Evolutionary conservation across 164 flowering plant genomes (phyloP), one percentile per base, ranked within the genome.

Genomic region (Umbellularia californica): DNA sequence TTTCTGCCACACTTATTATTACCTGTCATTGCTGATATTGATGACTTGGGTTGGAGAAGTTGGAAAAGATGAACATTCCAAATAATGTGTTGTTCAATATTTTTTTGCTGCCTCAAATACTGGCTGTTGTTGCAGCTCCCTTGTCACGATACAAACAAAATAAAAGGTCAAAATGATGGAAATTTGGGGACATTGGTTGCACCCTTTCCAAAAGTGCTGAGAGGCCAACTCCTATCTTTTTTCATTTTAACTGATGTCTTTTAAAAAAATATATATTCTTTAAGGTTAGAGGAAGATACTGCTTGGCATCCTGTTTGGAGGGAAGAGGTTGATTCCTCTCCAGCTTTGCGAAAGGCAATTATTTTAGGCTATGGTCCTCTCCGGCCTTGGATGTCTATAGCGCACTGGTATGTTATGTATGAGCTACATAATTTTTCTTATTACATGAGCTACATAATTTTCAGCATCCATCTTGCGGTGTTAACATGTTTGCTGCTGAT

Each of bases 321-420:
- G 79, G 87, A 87, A 70, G 89, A 93, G 77, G 82, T 95, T 74
- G 88, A 95, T 10, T 77, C 88, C 60, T 76, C 83, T 69, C 87
- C 92, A 30, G 1, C 77, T 68, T 79, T 90, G 63, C 90, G 91
- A 50, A 92, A 90, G 82, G 94, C 94, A 72, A 87, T 95, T 14
- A 80, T 87, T 71, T 86, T 65, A 73, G 99, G 86, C 70, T 95
- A 90, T 80, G 98, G 98, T 33, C 96, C 93, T 60, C 58, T 95
- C 67, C 87, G 98, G 51, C 83, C 98, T 63, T 92, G 88, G 92
- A 90, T 95, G 98, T 95, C 97, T 52, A 95, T 95, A 76, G 90
- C 84, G 76, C 99, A 93, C 83, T 95, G 99, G 99, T 95, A 87
- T 51, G 74, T 47, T 73, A 47, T 12, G 27, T 70, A 41, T 73